Base-by-base conservation (phyloP, 129 eudicot genomes). In the Helianthus annuus region DNA sequence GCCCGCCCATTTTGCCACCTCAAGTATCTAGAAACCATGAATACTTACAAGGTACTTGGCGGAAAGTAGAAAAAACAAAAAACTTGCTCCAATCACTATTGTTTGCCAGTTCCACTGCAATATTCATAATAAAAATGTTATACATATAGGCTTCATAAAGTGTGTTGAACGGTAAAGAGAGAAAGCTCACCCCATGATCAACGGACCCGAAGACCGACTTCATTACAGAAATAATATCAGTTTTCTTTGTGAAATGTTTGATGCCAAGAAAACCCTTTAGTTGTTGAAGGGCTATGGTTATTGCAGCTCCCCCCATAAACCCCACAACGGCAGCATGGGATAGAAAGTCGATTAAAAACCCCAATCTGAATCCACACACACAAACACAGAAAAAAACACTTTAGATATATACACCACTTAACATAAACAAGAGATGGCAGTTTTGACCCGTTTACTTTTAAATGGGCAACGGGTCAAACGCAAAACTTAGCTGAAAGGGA, bases 41-140 rank as follows among this genome's bases (percentile, higher is more conserved):
- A 79, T 8, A 16, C 96, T 86, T 83, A 92, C 97, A 68, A 86
- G 85, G 81, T 80, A 83, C 72, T 85, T 89, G 11, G 96, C 87
- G 3, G 82, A 54, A 4, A 92, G 85, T 53, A 92, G 89, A 78
- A 92, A 83, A 42, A 74, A 83, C 29, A 92, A 81, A 81, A 92
- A 92, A 14, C 84, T 70, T 66, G 91, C 68, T 83, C 84, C 97
- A 5, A 92, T 89, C 45, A 88, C 80, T 44, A 92, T 89, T n/a
- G 97, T 92, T 80, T 84, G 85, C 97, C 93, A 92, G 76, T 92
- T 92, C 97, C 97, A 92, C 97, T 92, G 86, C 79, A 88, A 76
- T 32, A n/a, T 63, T 6, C 13, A 16, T 17, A 16, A 49, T 12
- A 64, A 54, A 58, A 12, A 6, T 12, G 53, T 60, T 45, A 55